These are phyloP conservation scores for Closterium sp. DNA, from an alignment of 139 green algal genomes.

Conservation along the genomic window DNA sequence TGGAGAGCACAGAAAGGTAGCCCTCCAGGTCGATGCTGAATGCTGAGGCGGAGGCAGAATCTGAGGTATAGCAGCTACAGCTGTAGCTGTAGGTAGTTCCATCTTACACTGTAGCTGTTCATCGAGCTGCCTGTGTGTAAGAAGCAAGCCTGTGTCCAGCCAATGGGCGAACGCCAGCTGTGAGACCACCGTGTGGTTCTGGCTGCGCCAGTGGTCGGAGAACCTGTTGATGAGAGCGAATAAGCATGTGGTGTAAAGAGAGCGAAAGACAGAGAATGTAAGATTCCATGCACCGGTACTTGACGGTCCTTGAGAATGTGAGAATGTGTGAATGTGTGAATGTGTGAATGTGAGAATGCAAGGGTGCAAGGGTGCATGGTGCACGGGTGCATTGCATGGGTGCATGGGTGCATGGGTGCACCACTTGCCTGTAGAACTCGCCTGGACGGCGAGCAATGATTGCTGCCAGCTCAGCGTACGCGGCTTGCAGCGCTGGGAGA, in stretches of 20 bases:
- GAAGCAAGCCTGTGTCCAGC: neutral
- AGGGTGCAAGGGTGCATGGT: no score
- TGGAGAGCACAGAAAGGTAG: no score
- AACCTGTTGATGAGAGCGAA: neutral
- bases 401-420: no score
- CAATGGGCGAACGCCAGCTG: constrained; percentile 2
- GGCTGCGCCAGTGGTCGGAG: neutral
- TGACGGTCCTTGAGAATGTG: no score
- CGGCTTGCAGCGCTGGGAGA: constrained; percentile 1
- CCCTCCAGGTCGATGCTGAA: neutral
- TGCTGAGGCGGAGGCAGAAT: no score
- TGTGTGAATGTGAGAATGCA: no score
- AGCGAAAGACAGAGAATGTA: neutral
- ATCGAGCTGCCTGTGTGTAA: neutral
- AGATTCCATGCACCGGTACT: no score
- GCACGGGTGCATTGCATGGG: no score
- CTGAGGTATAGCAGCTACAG: no score
- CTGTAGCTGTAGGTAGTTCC: no score
- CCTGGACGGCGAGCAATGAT: constrained; percentile 29
- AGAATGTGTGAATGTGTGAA: no score
- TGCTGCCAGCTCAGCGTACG: constrained; percentile 20
- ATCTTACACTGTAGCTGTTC: neutral
- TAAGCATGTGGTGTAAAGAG: no score
- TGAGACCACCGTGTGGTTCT: neutral
- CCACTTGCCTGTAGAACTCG: constrained; percentile 42